Base-by-base conservation (phyloP, 805 yeast species). In the Monosporozyma servazzii region DNA sequence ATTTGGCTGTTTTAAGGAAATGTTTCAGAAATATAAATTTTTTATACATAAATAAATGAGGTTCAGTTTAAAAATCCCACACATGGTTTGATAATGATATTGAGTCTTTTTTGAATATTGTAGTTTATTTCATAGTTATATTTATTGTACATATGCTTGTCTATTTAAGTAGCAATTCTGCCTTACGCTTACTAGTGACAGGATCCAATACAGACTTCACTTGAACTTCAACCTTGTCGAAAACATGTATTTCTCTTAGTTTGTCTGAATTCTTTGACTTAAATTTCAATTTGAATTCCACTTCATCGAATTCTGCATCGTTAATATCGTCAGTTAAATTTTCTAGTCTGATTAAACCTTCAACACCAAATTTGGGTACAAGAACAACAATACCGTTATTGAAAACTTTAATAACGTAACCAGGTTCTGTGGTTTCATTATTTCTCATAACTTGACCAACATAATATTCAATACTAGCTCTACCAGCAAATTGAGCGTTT, bases 401-500 rank as follows among this genome's bases (percentile, higher is more conserved):
- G 67, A 93, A 90, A 29, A 93, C 93, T 66, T 88, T 86, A 63
- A 91, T 89, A 29, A 90, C 84, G 61, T 88, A 90, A 9, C 98
- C 99, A 56, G 88, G 89, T 65, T 88, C 95, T 15, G 75, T 74
- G 37, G 85, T 74, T 62, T 87, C 89, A 59, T 82, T 83, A 64
- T 82, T 83, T 66, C 88, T 86, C 86, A 93, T 86, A 42, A 91
- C 96, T 72, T 93, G 98, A 8, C 99, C 99, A 48, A 93, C 99
- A 63, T 88, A 93, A 71, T 93, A 93, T 67, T 93, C 99, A 54
- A 93, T 88, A 65, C 96, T 86, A 20, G 99, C 97, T 65, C 99
- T 79, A 39, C 99, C 99, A 1, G 99, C 99, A 74, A 91, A 87
- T 71, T 93, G 99, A 0, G 99, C 99, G 66, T 93, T 93, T 70